phyloP scores from a whole-genome alignment of 106 monocot genomes.

The Amphibolis antarctica region DNA sequence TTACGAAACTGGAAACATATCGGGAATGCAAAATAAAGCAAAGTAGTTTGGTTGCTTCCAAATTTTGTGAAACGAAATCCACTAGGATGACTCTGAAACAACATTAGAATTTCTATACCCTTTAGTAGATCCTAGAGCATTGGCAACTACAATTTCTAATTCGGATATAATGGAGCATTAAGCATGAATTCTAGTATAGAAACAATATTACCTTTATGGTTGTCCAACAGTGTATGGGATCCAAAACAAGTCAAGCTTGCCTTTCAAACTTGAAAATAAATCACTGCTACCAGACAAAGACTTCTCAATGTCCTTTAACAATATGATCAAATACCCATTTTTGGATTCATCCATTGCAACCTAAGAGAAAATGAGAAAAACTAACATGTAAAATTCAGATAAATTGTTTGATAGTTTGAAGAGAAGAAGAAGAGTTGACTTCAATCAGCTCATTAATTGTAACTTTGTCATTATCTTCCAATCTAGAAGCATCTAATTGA shows the following conservation, averaged over 20 bases:
- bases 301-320: slow-evolving; percentile 90
- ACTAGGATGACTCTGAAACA: slow-evolving; percentile 81
- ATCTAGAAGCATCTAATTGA: slow-evolving; percentile 46
- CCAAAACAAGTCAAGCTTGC: slow-evolving; percentile 65
- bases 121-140: background rate
- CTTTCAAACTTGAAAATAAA: slow-evolving; percentile 48
- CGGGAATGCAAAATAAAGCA: slow-evolving; percentile 94
- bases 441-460: slow-evolving; percentile 73
- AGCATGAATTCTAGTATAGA: background rate
- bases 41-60: slow-evolving; percentile 86
- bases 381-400: background rate
- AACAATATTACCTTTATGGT: slow-evolving; percentile 46
- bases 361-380: slow-evolving; percentile 26
- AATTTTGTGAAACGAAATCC: slow-evolving; percentile 96
- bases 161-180: background rate
- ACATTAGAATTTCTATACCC: background rate
- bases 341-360: slow-evolving; percentile 72
- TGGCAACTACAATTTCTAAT: background rate
- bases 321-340: slow-evolving; percentile 63
- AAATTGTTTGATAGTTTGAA: background rate
- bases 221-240: slow-evolving; percentile 77
- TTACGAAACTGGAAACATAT: slow-evolving; percentile 26
- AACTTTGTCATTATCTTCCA: slow-evolving; percentile 73
- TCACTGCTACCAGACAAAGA: slow-evolving; percentile 56
- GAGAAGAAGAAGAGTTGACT: slow-evolving; percentile 24